Conservation (phyloP, 345 rosid genomes). For the Brassica incana region DNA sequence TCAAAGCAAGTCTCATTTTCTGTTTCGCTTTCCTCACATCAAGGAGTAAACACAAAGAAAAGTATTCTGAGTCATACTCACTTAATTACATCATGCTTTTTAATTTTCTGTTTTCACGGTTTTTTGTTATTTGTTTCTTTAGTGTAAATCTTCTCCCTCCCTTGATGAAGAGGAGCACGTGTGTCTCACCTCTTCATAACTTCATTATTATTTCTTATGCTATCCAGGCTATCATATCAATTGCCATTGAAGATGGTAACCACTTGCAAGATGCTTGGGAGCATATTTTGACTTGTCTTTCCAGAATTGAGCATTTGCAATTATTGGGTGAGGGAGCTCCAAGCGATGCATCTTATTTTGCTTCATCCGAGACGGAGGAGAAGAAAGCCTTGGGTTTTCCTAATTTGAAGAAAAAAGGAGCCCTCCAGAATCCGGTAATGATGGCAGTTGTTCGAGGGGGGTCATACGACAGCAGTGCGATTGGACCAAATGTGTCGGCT, state of each 20-base stretch:
- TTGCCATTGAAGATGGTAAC: slow-evolving; percentile 96
- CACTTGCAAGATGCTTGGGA: slow-evolving; percentile 95
- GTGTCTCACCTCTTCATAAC: slow-evolving; percentile 16
- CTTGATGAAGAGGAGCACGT: slow-evolving; percentile 3
- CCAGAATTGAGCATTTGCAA: slow-evolving; percentile 94
- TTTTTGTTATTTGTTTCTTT: slow-evolving; percentile 13
- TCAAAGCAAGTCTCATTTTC: slow-evolving; percentile 14
- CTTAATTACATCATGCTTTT: slow-evolving; percentile 5
- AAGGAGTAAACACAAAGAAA: slow-evolving; percentile 12
- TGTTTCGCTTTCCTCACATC: slow-evolving; percentile 12
- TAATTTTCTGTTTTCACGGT: neutral
- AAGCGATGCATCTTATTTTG: slow-evolving; percentile 76
- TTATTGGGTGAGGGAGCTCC: slow-evolving; percentile 97
- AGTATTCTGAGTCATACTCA: slow-evolving; percentile 17
- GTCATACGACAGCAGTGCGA: slow-evolving; percentile 78
- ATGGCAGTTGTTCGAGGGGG: slow-evolving; percentile 99
- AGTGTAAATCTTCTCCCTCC: slow-evolving; percentile 11
- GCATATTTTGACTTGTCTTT: slow-evolving; percentile 92
- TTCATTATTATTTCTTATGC: slow-evolving; percentile 19
- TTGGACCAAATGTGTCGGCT: slow-evolving; percentile 63
- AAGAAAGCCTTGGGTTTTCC: slow-evolving; percentile 63
- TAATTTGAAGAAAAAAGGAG: slow-evolving; percentile 80
- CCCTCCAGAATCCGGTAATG: slow-evolving; percentile 86
- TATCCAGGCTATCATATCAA: slow-evolving; percentile 80
- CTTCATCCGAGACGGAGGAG: slow-evolving; percentile 73